Percentiles rank a stretch among this genome's conserved stretches.
phyloP scores from a whole-genome alignment of 2,329 filamentous ascomycete species.

The Eutypella sp. region DNA sequence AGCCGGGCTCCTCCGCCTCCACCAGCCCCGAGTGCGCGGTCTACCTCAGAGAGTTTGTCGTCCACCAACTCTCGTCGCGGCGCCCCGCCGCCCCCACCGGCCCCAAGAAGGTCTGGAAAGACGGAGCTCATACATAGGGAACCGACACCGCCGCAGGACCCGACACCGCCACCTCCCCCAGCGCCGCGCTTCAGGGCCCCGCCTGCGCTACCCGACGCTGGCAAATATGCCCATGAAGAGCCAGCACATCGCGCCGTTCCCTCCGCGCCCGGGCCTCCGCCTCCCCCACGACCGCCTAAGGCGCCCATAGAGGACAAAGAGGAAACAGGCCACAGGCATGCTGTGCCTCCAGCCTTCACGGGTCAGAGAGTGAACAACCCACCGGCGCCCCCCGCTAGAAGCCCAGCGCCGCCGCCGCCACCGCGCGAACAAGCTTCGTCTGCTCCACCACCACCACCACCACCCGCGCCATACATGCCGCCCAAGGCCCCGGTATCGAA shows the following conservation, averaged over 20 bases:
- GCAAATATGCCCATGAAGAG: constrained; percentile 67
- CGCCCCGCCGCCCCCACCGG: constrained; percentile 51
- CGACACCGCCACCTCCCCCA: constrained; percentile 67
- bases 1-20: constrained; percentile 39
- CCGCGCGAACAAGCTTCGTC: constrained; percentile 42
- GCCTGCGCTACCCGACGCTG: constrained; percentile 83
- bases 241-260: constrained; percentile 37
- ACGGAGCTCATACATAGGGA: constrained; percentile 39
- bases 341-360: constrained; percentile 74
- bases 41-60: constrained; percentile 27
- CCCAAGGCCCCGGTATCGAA: constrained; percentile 36
- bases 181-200: constrained; percentile 75
- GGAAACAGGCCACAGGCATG: constrained; percentile 54
- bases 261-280: constrained; percentile 56
- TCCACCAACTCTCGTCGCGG: constrained; percentile 36
- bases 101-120: constrained; percentile 55
- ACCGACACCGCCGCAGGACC: constrained; percentile 61
- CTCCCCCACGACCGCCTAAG: constrained; percentile 65
- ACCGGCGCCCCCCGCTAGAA: constrained; percentile 70
- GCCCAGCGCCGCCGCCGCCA: constrained; percentile 67
- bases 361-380: constrained; percentile 58
- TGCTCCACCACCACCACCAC: constrained; percentile 29
- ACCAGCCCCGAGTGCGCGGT: constrained; percentile 21
- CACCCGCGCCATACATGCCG: constrained; percentile 36
- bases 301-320: constrained; percentile 64